A percentile compares a stretch with the other conserved stretches of the same genome.
These are phyloP conservation scores for Laburnicola sp. DNA, from an alignment of 2,329 filamentous ascomycete genomes.

Conservation along the genomic window DNA sequence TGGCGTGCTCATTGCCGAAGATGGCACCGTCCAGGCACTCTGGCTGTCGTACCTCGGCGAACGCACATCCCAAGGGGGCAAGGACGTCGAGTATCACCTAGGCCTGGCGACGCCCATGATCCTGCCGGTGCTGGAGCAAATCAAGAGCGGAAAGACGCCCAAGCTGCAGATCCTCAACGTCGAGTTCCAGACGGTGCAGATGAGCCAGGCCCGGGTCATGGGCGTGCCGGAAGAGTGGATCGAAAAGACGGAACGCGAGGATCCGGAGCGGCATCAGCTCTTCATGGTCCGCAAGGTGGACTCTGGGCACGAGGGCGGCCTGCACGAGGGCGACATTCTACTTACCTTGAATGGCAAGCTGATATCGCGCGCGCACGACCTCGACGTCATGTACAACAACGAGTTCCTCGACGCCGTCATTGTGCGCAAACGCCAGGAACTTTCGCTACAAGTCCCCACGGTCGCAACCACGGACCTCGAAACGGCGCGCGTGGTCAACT, in stretches of 20 bases:
- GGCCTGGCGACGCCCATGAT: slow-evolving; percentile 87
- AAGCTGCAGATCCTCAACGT: slow-evolving; percentile 89
- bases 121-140: slow-evolving; percentile 83
- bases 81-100: slow-evolving; percentile 95
- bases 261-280: slow-evolving; percentile 89
- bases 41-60: slow-evolving; percentile 98
- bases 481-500: slow-evolving; percentile 87
- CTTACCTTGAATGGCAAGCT: slow-evolving; percentile 88
- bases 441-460: slow-evolving; percentile 76
- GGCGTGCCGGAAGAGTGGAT: slow-evolving; percentile 97
- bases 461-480: slow-evolving; percentile 88
- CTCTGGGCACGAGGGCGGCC: slow-evolving; percentile 62
- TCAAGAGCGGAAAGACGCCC: slow-evolving; percentile 77
- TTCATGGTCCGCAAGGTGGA: slow-evolving; percentile 97
- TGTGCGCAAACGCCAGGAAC: slow-evolving; percentile 79
- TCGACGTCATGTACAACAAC: slow-evolving; percentile 95
- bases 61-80: slow-evolving; percentile 72
- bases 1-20: slow-evolving; percentile 85
- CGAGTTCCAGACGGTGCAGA: slow-evolving; percentile 92
- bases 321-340: slow-evolving; percentile 90
- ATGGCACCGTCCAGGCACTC: slow-evolving; percentile 89
- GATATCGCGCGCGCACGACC: slow-evolving; percentile 87
- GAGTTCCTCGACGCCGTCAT: slow-evolving; percentile 81
- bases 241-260: slow-evolving; percentile 80
- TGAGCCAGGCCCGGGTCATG: slow-evolving; percentile 97